Base-by-base conservation (phyloP, 2,329 filamentous ascomycete species). In the Talaromyces sp. region DNA sequence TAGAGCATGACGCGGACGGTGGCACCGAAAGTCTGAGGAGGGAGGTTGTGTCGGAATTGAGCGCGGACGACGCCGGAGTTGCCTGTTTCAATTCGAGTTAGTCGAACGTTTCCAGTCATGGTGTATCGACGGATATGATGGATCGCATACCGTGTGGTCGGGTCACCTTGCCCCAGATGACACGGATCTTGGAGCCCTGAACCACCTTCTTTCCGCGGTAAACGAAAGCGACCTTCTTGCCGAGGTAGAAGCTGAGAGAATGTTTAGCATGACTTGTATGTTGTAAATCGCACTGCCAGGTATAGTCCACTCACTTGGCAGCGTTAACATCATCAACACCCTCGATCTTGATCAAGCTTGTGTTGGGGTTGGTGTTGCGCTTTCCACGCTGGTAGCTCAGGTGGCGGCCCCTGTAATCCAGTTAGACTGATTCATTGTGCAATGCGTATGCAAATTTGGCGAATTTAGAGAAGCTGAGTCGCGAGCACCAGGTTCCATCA, bases 91-190 rank as follows among this genome's bases (percentile, higher is more conserved):
- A 36, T 9, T 10, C 39, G 43, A 53, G 51, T 39, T 13, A 41
- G 28, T 53, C 3, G 6, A 19, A 46, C 17, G 37, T 37, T 17
- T 43, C 19, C n/a, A n/a, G n/a, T n/a, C n/a, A n/a, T n/a, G n/a
- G n/a, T n/a, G n/a, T n/a, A n/a, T n/a, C n/a, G n/a, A n/a, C 6
- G 5, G 22, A 39, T 21, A 21, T 15, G 36, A 17, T 9, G 13
- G n/a, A 52, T 51, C 61, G 77, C 80, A 71, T 89, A 93, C 89
- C 93, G 82, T 97, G 93, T 77, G 91, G 88, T 76, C 91, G 84
- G 77, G 91, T 96, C 77, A 97, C 88, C 85, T 96, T 97, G 84
- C 93, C 93, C 91, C 92, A 97, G 84, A 97, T 97, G 71, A 97
- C 89, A 76, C 93, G 87, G 82, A 97, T 95, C 88, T 97, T 97